These are phyloP conservation scores for Moricandia arvensis DNA, from an alignment of 345 rosid genomes.

Conservation along the genomic window DNA sequence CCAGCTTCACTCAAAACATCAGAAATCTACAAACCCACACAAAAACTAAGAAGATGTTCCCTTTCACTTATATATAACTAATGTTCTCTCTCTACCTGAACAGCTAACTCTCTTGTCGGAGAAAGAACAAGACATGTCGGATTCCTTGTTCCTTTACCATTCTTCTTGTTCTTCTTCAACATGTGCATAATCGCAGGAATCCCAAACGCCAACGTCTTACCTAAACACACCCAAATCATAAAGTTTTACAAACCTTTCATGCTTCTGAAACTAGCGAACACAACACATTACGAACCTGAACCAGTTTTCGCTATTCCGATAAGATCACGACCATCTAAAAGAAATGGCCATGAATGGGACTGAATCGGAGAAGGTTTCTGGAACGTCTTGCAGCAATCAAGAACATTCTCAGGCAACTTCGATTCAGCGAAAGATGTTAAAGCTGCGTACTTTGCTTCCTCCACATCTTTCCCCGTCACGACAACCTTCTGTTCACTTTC, in stretches of 20 bases:
- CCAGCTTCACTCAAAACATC: conserved; percentile 82
- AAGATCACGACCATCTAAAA: conserved; percentile 87
- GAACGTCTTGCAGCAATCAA: conserved; percentile 73
- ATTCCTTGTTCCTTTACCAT: conserved; percentile 47
- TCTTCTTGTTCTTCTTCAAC: conserved; percentile 65
- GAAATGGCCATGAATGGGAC: conserved; percentile 90
- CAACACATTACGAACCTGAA: conserved; percentile 58
- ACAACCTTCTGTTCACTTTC: conserved; percentile 47
- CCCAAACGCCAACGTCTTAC: conserved; percentile 91
- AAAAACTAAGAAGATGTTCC: background rate
- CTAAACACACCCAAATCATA: conserved; percentile 36
- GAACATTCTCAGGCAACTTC: conserved; percentile 65
- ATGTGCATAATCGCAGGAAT: conserved; percentile 84
- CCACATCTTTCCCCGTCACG: conserved; percentile 62
- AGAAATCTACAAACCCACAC: conserved; percentile 54
- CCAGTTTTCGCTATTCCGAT: conserved; percentile 96
- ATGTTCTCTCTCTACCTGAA: conserved; percentile 54
- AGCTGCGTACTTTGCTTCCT: conserved; percentile 61
- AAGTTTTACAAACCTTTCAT: background rate
- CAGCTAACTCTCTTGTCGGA: conserved; percentile 94
- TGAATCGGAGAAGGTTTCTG: conserved; percentile 86
- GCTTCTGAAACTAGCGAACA: too few species aligned
- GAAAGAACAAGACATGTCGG: conserved; percentile 94
- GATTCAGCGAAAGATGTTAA: conserved; percentile 54
- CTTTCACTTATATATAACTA: background rate